Evolutionary conservation across 2,329 filamentous ascomycete genomes (phyloP), one percentile per base, ranked within the genome.

Genomic region (Curvularia eragrostidis): DNA sequence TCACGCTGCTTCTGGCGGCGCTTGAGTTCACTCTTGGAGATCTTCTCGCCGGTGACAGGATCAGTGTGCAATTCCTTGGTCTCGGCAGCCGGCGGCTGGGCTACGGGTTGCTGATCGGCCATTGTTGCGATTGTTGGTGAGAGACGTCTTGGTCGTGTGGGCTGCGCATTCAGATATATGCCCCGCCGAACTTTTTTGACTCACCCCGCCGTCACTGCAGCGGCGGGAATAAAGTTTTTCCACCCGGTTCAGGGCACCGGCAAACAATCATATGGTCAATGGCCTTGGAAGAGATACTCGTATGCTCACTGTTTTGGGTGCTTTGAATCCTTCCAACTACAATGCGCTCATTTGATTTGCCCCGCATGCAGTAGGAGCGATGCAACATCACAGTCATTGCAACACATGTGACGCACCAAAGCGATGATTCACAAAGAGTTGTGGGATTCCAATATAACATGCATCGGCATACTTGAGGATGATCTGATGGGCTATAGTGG

Each of bases 1-100:
- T 90, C 90, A 67, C 94, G 89, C 75, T 89, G 85, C 91, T 99
- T 99, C 82, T 93, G 87, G 73, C 94, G 89, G 83, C 91, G 94
- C 91, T 99, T 99, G 78, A 98, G 66, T 65, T 83, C 81, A 56
- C 73, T 78, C 79, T 83, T 83, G 74, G 79, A 81, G 53, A 89
- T 83, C 72, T 79, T 88, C 82, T 99, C 95, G 72, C 95, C 95
- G 13, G 95, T 98, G 64, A 93, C 91, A 74, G 96, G 91, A 78
- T 99, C 95, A 49, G 95, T 86, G 78, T 93, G 85, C 68, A 96
- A 84, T 81, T 94, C 91, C 23, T 72, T 67, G 46, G 71, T 62
- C 39, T 78, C 78, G 42, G 68, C 68, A 49, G 68, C 69, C 46
- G 68, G 63, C 18, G 65, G 65, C 55, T 66, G 65, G 32, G 67